Percentiles rank a stretch among this genome's conserved stretches.
Evolutionary conservation across 2,329 filamentous ascomycete species (phyloP).

Genomic region (Aspergillus aculeatinus): DNA sequence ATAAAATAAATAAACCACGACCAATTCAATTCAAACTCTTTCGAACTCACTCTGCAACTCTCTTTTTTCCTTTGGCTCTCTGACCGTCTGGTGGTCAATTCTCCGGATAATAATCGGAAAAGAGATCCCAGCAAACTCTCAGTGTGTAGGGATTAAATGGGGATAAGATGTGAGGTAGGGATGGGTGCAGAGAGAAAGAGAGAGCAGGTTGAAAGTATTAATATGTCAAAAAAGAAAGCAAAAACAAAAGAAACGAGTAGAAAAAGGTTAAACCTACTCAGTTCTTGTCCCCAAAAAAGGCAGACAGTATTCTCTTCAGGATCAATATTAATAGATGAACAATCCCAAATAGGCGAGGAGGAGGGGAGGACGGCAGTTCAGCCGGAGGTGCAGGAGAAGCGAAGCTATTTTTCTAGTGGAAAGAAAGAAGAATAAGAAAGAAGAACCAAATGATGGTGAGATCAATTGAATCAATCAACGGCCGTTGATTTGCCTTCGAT

Average conservation of each 20-base stretch:
- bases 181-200: neutral
- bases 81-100: too few relatives aligned
- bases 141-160: neutral
- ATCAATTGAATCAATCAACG: neutral
- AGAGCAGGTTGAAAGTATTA: neutral
- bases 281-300: neutral
- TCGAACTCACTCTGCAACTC: neutral
- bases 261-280: neutral
- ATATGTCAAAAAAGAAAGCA: neutral
- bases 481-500: neutral
- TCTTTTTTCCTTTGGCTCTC: neutral
- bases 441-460: neutral
- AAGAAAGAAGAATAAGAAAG: neutral
- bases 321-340: neutral
- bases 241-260: too few relatives aligned
- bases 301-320: neutral
- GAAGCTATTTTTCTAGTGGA: constrained; percentile 12
- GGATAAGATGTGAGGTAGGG: neutral
- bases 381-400: constrained; percentile 4
- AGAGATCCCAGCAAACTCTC: neutral
- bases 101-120: neutral
- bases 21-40: neutral
- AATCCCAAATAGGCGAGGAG: neutral
- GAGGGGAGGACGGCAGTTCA: neutral
- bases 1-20: constrained; percentile 10